phyloP scores from a whole-genome alignment of 2,329 filamentous ascomycete genomes.

The Lasiodiplodia gonubiensis region DNA sequence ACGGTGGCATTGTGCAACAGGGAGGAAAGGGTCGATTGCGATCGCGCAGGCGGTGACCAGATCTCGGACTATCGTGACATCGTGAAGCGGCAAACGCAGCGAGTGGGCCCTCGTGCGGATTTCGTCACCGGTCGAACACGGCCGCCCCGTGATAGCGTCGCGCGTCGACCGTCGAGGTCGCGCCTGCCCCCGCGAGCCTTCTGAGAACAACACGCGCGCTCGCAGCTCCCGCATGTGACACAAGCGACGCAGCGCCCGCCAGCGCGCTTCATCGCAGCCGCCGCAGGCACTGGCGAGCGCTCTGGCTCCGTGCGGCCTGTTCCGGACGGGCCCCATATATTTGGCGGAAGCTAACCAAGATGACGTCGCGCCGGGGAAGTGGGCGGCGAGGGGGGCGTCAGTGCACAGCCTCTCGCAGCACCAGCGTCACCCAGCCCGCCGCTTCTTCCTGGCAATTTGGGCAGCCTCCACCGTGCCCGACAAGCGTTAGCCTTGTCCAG shows the following conservation, averaged over 20 bases:
- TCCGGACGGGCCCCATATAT: constrained; percentile 16
- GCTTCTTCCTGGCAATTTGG: constrained; percentile 20
- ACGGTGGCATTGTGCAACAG: constrained; percentile 11
- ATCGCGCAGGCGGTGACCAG: constrained; percentile 24
- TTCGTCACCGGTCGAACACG: constrained; percentile 12
- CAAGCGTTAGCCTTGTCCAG: constrained; percentile 12
- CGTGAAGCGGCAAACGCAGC: constrained; percentile 1
- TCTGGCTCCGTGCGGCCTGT: constrained; percentile 8
- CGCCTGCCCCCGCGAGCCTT: neutral
- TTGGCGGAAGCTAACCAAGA: constrained; percentile 13
- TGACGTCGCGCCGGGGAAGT: constrained; percentile 22
- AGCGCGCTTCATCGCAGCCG: neutral
- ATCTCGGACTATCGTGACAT: constrained; percentile 27
- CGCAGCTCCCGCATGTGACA: constrained; percentile 21
- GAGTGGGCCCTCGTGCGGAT: neutral
- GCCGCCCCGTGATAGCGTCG: neutral
- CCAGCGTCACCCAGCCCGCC: constrained; percentile 7
- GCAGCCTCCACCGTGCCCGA: constrained; percentile 10
- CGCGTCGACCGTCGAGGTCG: neutral
- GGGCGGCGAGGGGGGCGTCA: constrained; percentile 10
- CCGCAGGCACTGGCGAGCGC: neutral
- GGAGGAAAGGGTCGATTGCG: constrained; percentile 4
- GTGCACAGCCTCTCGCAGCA: constrained; percentile 20
- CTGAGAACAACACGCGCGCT: neutral
- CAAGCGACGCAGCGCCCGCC: neutral